Evolutionary conservation across 169 alveolate genomes (phyloP).

Genomic region (Amoebophrya sp.): DNA sequence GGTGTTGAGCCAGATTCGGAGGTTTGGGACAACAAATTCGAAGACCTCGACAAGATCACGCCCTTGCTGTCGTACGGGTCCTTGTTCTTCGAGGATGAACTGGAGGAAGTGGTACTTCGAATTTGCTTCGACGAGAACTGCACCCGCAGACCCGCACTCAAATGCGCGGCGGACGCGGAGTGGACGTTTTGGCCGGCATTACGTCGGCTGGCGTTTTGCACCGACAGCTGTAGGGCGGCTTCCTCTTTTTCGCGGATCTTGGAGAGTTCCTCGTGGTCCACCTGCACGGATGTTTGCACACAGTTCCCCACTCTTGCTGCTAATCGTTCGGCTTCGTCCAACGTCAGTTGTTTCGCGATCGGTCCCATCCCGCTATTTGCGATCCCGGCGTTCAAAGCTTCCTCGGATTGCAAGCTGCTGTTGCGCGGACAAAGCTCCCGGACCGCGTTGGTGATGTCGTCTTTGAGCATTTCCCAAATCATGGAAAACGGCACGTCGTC

Average conservation of each 20-base stretch:
- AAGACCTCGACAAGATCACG: neutral
- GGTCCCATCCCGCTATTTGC: neutral
- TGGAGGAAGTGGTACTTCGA: neutral
- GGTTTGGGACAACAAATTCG: neutral
- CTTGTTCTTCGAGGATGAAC: neutral
- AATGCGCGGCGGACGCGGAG: neutral
- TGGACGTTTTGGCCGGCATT: neutral
- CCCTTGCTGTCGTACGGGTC: constrained; percentile 2
- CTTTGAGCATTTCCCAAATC: neutral
- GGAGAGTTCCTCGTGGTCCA: neutral
- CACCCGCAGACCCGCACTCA: neutral
- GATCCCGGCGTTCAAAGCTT: neutral
- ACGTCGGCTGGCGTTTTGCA: neutral
- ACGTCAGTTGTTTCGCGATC: neutral
- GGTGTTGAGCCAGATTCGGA: too few relatives aligned
- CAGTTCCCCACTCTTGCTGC: neutral
- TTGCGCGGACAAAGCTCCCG: neutral
- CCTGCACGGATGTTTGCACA: neutral
- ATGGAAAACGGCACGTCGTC: neutral
- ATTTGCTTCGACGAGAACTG: neutral
- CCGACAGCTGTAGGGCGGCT: neutral
- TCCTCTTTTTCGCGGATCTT: neutral
- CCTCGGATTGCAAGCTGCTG: neutral
- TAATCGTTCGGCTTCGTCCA: neutral
- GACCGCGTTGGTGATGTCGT: neutral